Base-by-base conservation (phyloP, 164 flowering plant genomes). In the Piper betle region DNA sequence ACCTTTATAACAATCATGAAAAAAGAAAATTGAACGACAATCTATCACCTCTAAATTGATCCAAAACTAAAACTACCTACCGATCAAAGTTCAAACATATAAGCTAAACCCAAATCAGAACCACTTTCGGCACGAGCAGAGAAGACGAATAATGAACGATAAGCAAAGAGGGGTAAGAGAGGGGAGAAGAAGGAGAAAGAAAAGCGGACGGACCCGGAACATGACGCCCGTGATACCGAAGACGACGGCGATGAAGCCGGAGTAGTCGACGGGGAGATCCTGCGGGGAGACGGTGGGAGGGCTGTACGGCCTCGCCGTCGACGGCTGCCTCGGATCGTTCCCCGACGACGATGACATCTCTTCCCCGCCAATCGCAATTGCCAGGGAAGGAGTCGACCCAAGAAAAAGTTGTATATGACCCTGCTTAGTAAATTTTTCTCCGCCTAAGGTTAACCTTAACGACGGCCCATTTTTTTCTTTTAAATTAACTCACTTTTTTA, bases 61-160 rank as follows among this genome's bases (percentile, higher is more conserved):
- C 1, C 5, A 4, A 1, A 53, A 5, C 55, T 16, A 16, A n/a
- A 53, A 1, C 19, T 53, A 88, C 97, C 78, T 87, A 75, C 76
- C 88, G 84, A 88, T 88, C 82, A 64, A 86, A 91, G 67, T 39
- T 89, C 96, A 70, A 80, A 80, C 53, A 88, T 39, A 62, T 86
- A 80, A 58, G 96, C 95, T 52, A 91, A 87, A 11, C 98, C 98
- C 19, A 91, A 73, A 77, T 88, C n/a, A n/a, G 86, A 64, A 88
- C 96, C 38, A 88, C 70, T 4, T 94, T 95, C 4, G 85, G 86
- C 64, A 88, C 96, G 53, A 85, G 82, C 7, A 86, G 75, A 1
- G 82, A 41, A 7, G 81, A 77, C 1, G 57, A 37, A 33, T 77
- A 72, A 0, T 83, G 70, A 12, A 73, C 79, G 68, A 67, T 86